Conservation (phyloP, 148 eudicot genomes). For the Euryodendron excelsum region DNA sequence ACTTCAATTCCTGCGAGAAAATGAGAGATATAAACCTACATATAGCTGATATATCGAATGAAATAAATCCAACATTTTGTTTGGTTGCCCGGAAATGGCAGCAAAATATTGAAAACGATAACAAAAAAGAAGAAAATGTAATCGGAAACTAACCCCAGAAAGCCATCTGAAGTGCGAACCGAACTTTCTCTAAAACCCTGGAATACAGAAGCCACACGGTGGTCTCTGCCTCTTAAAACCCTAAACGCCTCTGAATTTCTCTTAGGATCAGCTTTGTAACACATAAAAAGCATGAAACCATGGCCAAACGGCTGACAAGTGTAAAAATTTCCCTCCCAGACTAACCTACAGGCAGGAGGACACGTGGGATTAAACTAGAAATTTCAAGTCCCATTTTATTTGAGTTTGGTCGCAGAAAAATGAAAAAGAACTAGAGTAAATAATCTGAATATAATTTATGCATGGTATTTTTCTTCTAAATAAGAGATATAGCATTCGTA, state of each 20-base stretch:
- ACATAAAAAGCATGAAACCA: background rate
- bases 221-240: constrained; percentile 17
- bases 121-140: too few species aligned
- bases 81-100: background rate
- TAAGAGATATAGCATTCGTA: too few species aligned
- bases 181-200: constrained; percentile 34
- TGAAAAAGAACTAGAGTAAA: too few species aligned
- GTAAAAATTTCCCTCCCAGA: too few species aligned
- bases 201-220: background rate
- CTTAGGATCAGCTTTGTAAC: background rate
- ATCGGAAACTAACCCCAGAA: constrained; percentile 46
- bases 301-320: background rate
- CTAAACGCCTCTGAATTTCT: background rate
- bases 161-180: constrained; percentile 31
- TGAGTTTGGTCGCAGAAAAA: too few species aligned
- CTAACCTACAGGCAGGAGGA: too few species aligned
- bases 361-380: too few species aligned
- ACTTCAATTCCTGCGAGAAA: constrained; percentile 51
- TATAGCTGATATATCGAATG: background rate
- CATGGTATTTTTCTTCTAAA: too few species aligned
- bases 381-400: too few species aligned
- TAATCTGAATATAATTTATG: too few species aligned
- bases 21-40: background rate
- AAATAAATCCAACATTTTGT: background rate
- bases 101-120: background rate